Percentiles rank a stretch among this genome's conserved stretches.
phyloP scores from a whole-genome alignment of 345 rosid genomes.

The Acer negundo region DNA sequence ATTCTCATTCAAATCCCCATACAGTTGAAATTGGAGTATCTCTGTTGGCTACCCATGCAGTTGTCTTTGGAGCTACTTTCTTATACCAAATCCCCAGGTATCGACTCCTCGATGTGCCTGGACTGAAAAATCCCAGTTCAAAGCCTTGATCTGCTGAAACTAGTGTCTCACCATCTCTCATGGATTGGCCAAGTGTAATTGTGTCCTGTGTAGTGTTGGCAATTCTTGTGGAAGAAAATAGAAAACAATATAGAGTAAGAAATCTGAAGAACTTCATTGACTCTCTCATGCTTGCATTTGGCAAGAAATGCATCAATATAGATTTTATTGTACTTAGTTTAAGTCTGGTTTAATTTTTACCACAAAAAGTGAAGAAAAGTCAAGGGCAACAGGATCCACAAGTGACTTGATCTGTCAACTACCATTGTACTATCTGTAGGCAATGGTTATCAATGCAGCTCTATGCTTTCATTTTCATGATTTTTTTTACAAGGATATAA shows the following conservation, averaged over 20 bases:
- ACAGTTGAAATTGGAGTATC: slow-evolving; percentile 17
- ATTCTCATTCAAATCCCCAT: too few relatives aligned
- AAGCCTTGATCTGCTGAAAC: slow-evolving; percentile 28
- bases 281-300: neutral
- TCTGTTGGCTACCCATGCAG: slow-evolving; percentile 36
- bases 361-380: too few relatives aligned
- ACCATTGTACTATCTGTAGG: too few relatives aligned
- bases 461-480: too few relatives aligned
- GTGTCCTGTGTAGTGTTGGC: slow-evolving; percentile 12
- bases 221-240: neutral
- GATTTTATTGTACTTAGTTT: too few relatives aligned
- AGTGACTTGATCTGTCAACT: too few relatives aligned
- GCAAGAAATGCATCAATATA: too few relatives aligned
- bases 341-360: too few relatives aligned
- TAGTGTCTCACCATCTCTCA: slow-evolving; percentile 22
- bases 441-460: too few relatives aligned
- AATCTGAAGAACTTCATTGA: neutral
- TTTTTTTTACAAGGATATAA: too few relatives aligned
- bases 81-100: slow-evolving; percentile 38
- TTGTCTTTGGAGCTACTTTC: slow-evolving; percentile 2
- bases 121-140: slow-evolving; percentile 35
- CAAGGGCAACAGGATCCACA: too few relatives aligned
- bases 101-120: slow-evolving; percentile 13
- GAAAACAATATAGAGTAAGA: neutral
- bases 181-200: slow-evolving; percentile 18